phyloP scores from a whole-genome alignment of 306 rosid species.

The Oxytropis ochrocephala region DNA sequence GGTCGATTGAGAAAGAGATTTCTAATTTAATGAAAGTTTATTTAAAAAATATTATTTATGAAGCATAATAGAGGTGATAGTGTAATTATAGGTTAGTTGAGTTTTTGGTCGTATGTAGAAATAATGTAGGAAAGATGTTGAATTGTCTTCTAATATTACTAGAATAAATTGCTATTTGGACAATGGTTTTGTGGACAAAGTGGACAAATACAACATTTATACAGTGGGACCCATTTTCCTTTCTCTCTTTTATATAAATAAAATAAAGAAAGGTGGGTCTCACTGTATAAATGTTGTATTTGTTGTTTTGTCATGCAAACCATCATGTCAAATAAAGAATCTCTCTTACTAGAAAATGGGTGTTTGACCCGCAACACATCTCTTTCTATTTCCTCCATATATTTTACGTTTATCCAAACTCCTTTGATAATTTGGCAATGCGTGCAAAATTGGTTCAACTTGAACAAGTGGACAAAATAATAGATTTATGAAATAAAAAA shows the following conservation, averaged over 20 bases:
- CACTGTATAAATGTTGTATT: no score
- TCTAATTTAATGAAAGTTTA: not conserved
- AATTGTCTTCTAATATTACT: not conserved
- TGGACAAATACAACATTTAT: no score
- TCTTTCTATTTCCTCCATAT: not conserved
- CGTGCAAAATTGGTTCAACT: not conserved
- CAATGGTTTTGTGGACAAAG: no score
- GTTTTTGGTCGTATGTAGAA: not conserved
- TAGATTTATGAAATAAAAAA: no score
- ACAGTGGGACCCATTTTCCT: no score
- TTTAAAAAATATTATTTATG: not conserved
- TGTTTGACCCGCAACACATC: conserved; percentile 16
- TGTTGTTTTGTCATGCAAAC: no score
- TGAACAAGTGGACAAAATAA: not conserved
- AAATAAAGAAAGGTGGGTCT: no score
- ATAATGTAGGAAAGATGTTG: not conserved
- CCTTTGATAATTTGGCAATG: not conserved
- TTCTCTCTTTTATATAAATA: no score
- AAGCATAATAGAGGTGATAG: not conserved
- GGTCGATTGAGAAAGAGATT: not conserved
- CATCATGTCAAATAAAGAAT: no score
- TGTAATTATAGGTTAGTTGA: not conserved
- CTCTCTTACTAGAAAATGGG: not conserved
- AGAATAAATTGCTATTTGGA: no score
- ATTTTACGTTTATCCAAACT: not conserved